These are phyloP conservation scores for Fistulifera pelliculosa DNA, from an alignment of 108 stramenopile species.

Conservation along the genomic window DNA sequence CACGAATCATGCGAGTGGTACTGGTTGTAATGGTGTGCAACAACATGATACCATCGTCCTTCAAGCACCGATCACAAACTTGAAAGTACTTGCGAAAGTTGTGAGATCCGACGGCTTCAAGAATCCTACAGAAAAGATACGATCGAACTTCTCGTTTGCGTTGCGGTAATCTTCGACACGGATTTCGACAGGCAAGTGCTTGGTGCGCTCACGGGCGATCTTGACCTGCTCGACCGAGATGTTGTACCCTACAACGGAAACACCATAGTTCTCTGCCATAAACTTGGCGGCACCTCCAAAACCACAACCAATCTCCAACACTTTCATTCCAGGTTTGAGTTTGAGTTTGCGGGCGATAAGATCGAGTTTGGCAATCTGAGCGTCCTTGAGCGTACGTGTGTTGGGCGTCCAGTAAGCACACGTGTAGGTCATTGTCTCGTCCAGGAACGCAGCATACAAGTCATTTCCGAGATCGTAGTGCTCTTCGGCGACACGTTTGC, in stretches of 20 bases:
- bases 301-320: conserved; percentile 67
- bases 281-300: conserved; percentile 42
- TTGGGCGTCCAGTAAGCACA: conserved; percentile 21
- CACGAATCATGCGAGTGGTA: neutral
- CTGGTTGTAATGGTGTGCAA: conserved; percentile 1
- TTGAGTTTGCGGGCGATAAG: neutral
- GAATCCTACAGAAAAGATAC: neutral
- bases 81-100: neutral
- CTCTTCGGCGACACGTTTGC: no score
- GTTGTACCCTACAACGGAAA: conserved; percentile 1
- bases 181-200: neutral
- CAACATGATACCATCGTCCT: neutral
- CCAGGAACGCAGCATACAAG: neutral
- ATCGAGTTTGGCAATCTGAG: neutral
- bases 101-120: neutral
- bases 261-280: neutral
- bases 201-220: neutral
- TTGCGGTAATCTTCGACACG: conserved; percentile 2
- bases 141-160: neutral
- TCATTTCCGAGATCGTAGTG: neutral
- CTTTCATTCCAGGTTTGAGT: conserved; percentile 7
- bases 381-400: neutral
- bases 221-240: neutral
- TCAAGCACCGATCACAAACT: neutral
- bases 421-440: conserved; percentile 34